Conservation (phyloP, 1,139 yeast species). For the Pichia sp. region DNA sequence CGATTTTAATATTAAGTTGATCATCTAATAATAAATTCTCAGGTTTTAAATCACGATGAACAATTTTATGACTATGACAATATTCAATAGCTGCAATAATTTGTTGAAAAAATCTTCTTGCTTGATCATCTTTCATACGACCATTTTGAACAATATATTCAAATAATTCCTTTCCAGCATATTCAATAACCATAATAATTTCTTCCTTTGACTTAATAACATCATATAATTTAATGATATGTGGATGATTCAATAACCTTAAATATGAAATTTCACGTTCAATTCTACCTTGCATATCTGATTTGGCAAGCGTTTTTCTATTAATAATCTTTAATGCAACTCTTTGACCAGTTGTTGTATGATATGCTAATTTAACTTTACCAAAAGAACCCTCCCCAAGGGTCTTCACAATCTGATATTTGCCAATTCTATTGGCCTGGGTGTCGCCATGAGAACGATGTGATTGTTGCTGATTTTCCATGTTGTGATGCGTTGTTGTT, state of each 20-base stretch:
- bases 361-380: slow-evolving; percentile 93
- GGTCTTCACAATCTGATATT: slow-evolving; percentile 90
- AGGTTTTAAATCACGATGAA: slow-evolving; percentile 93
- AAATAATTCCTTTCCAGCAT: slow-evolving; percentile 91
- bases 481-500: too few species aligned
- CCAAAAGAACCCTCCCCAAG: slow-evolving; percentile 98
- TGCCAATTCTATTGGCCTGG: slow-evolving; percentile 54
- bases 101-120: slow-evolving; percentile 92
- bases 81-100: slow-evolving; percentile 97
- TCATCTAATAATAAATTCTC: slow-evolving; percentile 90
- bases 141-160: slow-evolving; percentile 96
- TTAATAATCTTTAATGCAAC: slow-evolving; percentile 95
- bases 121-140: slow-evolving; percentile 91
- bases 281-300: slow-evolving; percentile 96
- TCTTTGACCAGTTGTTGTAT: slow-evolving; percentile 83
- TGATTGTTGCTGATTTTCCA: too few species aligned
- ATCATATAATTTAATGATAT: slow-evolving; percentile 91
- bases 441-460: slow-evolving; percentile 1
- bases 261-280: slow-evolving; percentile 93
- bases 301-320: slow-evolving; percentile 86
- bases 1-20: slow-evolving; percentile 87
- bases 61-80: slow-evolving; percentile 96
- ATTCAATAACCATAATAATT: slow-evolving; percentile 96
- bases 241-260: slow-evolving; percentile 88
- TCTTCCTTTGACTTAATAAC: slow-evolving; percentile 95